These are phyloP conservation scores for Leccinellum rugosiceps DNA, from an alignment of 768 basidiomycete genomes.

Conservation along the genomic window DNA sequence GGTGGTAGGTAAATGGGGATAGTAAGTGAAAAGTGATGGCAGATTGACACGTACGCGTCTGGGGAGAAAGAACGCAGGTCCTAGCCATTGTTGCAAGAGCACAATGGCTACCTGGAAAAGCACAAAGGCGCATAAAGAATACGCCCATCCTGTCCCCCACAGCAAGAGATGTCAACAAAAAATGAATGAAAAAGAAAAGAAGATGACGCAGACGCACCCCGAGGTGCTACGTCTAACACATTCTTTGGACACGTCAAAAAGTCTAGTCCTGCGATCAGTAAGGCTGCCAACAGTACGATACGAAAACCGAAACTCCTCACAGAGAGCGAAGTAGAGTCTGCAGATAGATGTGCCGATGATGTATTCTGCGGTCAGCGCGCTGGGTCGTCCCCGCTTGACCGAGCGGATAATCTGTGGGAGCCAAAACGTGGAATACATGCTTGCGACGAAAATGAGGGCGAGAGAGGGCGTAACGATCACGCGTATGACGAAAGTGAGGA, in stretches of 20 bases:
- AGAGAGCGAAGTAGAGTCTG: constrained; percentile 67
- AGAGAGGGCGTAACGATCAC: constrained; percentile 67
- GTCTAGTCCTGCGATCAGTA: constrained; percentile 45
- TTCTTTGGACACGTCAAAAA: constrained; percentile 82
- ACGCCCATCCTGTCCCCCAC: constrained; percentile 58
- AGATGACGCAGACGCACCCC: constrained; percentile 44
- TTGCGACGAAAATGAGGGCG: constrained; percentile 60
- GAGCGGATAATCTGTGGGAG: constrained; percentile 81
- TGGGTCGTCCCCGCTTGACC: constrained; percentile 62
- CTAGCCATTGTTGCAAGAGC: constrained; percentile 70
- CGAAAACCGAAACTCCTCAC: constrained; percentile 44
- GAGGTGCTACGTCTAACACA: constrained; percentile 76
- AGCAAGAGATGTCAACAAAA: neutral
- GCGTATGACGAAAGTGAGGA: constrained; percentile 69
- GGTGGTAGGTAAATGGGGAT: neutral
- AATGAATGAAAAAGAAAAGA: neutral
- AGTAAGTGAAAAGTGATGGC: neutral
- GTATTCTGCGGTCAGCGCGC: constrained; percentile 68
- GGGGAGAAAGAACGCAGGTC: constrained; percentile 84
- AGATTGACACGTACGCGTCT: constrained; percentile 44
- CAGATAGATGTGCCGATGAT: constrained; percentile 73
- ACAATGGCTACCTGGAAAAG: constrained; percentile 59
- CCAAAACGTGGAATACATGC: constrained; percentile 81
- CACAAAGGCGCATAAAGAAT: constrained; percentile 56
- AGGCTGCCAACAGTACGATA: neutral